Evolutionary conservation across 225 moss, liverwort and hornwort genomes (phyloP), one percentile per base, ranked within the genome.

Genomic region (Pseudoscleropodium purum): DNA sequence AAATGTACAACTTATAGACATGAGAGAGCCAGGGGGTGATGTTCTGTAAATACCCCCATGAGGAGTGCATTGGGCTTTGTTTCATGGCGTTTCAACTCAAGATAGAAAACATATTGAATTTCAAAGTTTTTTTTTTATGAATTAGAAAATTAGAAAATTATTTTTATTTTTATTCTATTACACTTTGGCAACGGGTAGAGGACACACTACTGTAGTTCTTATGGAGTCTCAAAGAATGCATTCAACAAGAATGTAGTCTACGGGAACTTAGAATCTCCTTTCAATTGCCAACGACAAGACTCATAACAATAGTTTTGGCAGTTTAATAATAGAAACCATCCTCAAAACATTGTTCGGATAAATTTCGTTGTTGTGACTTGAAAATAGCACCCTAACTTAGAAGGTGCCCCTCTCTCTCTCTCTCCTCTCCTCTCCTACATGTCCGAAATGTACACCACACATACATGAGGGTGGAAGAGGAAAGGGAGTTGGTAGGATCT

Each of bases 391-490:
- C 10, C 8, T 47, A 47, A 47, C 47, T 47, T 10, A n/a, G 9
- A 47, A 47, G 47, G 47, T 47, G 18, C 56, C 18, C 29, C 45
- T 30, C n/a, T n/a, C n/a, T n/a, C n/a, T n/a, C n/a, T n/a, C n/a
- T n/a, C 4, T 11, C 0, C 1, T 51, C 75, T 51, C 2, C 0
- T 75, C 15, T 75, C 9, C 4, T 2, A 7, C 2, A 0, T 33
- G 49, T 7, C 9, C 0, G 11, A 57, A 79, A 24, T 79, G 57
- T 57, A 57, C 57, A 27, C 56, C 37, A 2, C 6, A 56, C 0
- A 6, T 37, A 78, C 56, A 78, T 56, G 16, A 24, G 9, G 3
- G 3, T 1, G 15, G 4, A 13, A 1, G 0, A 8, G 31, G 10
- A 7, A 7, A 2, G 3, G 10, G 37, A 6, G 57, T 79, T 79